A percentile compares a stretch with the other conserved stretches of the same genome.
Conservation (phyloP, 2,329 filamentous ascomycete species). For the Aspergillus pseudonomiae region DNA sequence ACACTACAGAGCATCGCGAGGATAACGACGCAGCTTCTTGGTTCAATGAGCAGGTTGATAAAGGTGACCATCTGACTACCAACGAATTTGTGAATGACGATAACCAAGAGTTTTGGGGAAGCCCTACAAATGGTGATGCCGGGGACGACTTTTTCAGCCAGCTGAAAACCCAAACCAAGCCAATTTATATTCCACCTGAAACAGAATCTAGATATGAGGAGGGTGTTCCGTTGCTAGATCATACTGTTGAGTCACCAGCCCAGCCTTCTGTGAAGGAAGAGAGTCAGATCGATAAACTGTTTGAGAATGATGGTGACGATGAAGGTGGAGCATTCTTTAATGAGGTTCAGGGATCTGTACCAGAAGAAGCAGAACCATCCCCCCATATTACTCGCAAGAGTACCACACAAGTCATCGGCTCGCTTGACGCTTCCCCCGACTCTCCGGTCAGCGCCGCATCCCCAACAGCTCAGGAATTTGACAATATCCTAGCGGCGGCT, state of each 20-base stretch:
- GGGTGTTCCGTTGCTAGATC: slow-evolving; percentile 64
- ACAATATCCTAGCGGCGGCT: slow-evolving; percentile 27
- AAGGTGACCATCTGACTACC: slow-evolving; percentile 7
- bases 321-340: slow-evolving; percentile 40
- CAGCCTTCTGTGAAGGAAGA: slow-evolving; percentile 30
- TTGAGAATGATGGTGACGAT: slow-evolving; percentile 42
- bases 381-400: slow-evolving; percentile 65
- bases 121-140: slow-evolving; percentile 47
- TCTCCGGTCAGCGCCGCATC: slow-evolving; percentile 32
- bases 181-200: slow-evolving; percentile 41
- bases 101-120: slow-evolving; percentile 48
- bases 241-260: slow-evolving; percentile 32
- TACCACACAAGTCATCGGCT: slow-evolving; percentile 66
- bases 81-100: slow-evolving; percentile 18
- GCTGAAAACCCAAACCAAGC: slow-evolving; percentile 45
- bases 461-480: slow-evolving; percentile 32
- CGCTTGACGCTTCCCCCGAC: slow-evolving; percentile 44
- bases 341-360: slow-evolving; percentile 23
- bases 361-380: slow-evolving; percentile 12
- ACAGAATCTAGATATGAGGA: slow-evolving; percentile 68
- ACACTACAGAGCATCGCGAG: background rate
- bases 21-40: slow-evolving; percentile 3
- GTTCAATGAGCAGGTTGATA: slow-evolving; percentile 7
- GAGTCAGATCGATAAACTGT: slow-evolving; percentile 35
- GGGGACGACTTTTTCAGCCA: slow-evolving; percentile 64